phyloP scores from a whole-genome alignment of 208 protist genomes.

The Leptomonas seymouri region DNA sequence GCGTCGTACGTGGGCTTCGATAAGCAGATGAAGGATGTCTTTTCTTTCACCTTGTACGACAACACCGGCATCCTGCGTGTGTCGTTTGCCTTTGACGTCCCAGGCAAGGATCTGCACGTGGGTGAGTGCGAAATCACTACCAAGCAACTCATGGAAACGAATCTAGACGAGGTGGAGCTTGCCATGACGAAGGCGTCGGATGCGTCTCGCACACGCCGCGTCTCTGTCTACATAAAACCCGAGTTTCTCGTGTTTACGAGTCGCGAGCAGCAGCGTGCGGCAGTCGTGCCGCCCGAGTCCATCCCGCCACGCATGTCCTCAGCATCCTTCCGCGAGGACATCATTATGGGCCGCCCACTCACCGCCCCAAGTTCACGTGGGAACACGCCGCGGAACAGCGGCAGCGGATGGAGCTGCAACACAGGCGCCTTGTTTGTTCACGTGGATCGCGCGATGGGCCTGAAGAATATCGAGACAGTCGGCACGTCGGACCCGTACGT shows the following conservation, averaged over 20 bases:
- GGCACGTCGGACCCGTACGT: slow-evolving; percentile 78
- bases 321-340: slow-evolving; percentile 33
- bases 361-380: slow-evolving; percentile 36
- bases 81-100: slow-evolving; percentile 78
- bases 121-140: slow-evolving; percentile 54
- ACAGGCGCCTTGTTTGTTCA: slow-evolving; percentile 64
- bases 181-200: slow-evolving; percentile 41
- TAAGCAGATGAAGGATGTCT: slow-evolving; percentile 46
- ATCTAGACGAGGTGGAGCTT: slow-evolving; percentile 42
- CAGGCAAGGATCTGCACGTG: slow-evolving; percentile 56
- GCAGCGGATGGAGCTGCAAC: neutral
- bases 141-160: slow-evolving; percentile 43
- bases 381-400: slow-evolving; percentile 23
- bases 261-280: slow-evolving; percentile 19
- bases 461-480: slow-evolving; percentile 66
- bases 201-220: slow-evolving; percentile 37
- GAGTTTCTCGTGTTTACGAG: slow-evolving; percentile 48
- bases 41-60: slow-evolving; percentile 73
- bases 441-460: slow-evolving; percentile 46
- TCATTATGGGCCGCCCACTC: slow-evolving; percentile 8
- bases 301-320: slow-evolving; percentile 43
- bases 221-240: slow-evolving; percentile 41
- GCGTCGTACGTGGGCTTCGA: slow-evolving; percentile 58
- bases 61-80: slow-evolving; percentile 51
- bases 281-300: slow-evolving; percentile 21